These are phyloP conservation scores for Boletellus emodensis DNA, from an alignment of 768 basidiomycete species.

Conservation along the genomic window DNA sequence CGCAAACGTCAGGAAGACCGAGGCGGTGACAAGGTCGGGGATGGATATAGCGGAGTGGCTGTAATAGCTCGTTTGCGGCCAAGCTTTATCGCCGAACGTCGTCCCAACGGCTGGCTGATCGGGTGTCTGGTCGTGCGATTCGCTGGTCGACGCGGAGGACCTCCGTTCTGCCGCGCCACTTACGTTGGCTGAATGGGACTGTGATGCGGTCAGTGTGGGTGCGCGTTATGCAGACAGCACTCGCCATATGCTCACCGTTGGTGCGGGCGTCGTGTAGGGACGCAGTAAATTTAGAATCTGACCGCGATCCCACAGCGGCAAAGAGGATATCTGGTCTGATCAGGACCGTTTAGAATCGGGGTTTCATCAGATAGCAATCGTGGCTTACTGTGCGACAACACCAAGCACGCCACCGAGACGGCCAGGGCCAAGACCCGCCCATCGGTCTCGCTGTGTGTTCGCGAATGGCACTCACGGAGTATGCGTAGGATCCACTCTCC, in stretches of 20 bases:
- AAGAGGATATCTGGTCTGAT: constrained; percentile 38
- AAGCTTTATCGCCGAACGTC: constrained; percentile 11
- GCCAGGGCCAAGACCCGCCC: constrained; percentile 24
- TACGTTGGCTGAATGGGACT: constrained; percentile 25
- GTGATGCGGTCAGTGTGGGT: constrained; percentile 19
- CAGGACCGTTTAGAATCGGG: constrained; percentile 23
- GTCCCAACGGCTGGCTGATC: constrained; percentile 1
- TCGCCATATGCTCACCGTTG: constrained; percentile 27
- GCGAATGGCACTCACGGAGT: constrained; percentile 17
- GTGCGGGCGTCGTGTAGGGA: constrained; percentile 33
- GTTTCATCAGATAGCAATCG: constrained; percentile 22
- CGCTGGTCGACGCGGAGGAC: constrained; percentile 18
- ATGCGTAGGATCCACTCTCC: constrained; percentile 25
- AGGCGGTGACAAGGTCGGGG: constrained; percentile 40
- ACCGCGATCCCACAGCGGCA: constrained; percentile 36
- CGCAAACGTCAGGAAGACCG: constrained; percentile 52
- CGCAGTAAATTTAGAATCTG: constrained; percentile 41
- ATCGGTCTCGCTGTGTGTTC: constrained; percentile 3
- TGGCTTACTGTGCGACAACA: constrained; percentile 35
- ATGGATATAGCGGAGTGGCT: constrained; percentile 21
- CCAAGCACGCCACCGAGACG: constrained; percentile 33
- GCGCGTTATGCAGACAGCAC: neutral
- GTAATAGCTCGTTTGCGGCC: constrained; percentile 17
- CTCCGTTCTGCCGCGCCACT: constrained; percentile 20
- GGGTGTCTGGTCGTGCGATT: constrained; percentile 21